Conservation (phyloP, 331 rosid species). For the Saraca asoca region DNA sequence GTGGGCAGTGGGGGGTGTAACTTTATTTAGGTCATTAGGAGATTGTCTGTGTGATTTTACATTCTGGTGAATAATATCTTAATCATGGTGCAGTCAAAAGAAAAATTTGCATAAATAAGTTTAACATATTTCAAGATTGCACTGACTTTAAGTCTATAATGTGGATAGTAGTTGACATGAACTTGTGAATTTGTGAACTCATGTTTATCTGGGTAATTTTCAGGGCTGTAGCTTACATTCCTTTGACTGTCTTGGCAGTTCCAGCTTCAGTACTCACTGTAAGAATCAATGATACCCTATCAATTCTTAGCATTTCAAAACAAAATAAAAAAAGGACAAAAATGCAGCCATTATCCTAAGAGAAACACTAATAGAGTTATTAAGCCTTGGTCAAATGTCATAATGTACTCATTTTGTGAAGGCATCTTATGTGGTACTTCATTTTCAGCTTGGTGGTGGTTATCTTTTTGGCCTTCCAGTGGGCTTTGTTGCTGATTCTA, state of each 20-base stretch:
- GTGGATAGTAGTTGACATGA: constrained; percentile 17
- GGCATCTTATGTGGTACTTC: constrained; percentile 31
- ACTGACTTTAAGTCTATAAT: neutral
- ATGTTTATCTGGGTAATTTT: constrained; percentile 36
- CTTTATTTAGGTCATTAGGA: neutral
- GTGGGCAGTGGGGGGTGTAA: neutral
- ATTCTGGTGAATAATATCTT: constrained; percentile 11
- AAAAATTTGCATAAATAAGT: neutral
- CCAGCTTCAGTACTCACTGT: constrained; percentile 97
- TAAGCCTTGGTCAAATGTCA: too few relatives aligned
- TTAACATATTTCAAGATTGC: neutral
- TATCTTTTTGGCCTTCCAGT: constrained; percentile 95
- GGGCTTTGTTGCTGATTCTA: constrained; percentile 90
- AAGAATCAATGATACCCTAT: constrained; percentile 40
- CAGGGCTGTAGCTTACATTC: constrained; percentile 96
- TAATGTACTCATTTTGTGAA: neutral
- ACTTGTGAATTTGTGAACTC: constrained; percentile 23
- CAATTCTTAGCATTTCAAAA: constrained; percentile 2
- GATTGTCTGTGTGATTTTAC: constrained; percentile 12
- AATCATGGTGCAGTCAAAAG: constrained; percentile 4
- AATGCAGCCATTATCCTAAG: too few relatives aligned
- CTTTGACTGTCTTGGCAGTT: constrained; percentile 92
- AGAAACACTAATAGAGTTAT: too few relatives aligned
- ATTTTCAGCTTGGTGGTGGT: constrained; percentile 92
- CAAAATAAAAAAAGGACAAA: too few relatives aligned